phyloP scores from a whole-genome alignment of 768 basidiomycete species.

The Sporobolomyces pararoseus region DNA sequence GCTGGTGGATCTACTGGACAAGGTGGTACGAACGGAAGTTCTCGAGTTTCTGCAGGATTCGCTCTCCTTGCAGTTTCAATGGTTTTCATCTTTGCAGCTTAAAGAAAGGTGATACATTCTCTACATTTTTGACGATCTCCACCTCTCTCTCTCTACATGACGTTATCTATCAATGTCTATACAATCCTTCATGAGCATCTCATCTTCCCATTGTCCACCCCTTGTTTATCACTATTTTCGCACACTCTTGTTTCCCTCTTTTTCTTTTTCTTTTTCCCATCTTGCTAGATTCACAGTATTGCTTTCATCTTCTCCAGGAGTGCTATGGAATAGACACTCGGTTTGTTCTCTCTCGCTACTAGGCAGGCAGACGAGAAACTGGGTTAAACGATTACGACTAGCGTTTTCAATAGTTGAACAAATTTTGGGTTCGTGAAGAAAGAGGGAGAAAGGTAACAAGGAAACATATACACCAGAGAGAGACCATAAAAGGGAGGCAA shows the following conservation, averaged over 20 bases:
- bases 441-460: background rate
- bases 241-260: background rate
- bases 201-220: too few relatives aligned
- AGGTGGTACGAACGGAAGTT: background rate
- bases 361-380: too few relatives aligned
- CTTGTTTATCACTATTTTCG: too few relatives aligned
- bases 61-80: background rate
- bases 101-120: background rate
- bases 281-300: background rate
- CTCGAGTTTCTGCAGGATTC: background rate
- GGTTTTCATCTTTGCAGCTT: background rate
- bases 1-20: background rate
- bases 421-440: too few relatives aligned
- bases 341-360: background rate
- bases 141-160: background rate
- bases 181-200: too few relatives aligned
- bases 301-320: background rate
- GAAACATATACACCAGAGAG: background rate
- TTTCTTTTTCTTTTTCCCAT: background rate
- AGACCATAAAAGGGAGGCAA: too few relatives aligned
- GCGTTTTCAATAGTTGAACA: too few relatives aligned
- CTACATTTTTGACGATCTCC: background rate
- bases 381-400: too few relatives aligned
- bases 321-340: constrained; percentile 13
- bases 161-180: background rate